These are phyloP conservation scores for Mrakiaceae sp. DNA, from an alignment of 1,284 basidiomycete species.

Conservation along the genomic window DNA sequence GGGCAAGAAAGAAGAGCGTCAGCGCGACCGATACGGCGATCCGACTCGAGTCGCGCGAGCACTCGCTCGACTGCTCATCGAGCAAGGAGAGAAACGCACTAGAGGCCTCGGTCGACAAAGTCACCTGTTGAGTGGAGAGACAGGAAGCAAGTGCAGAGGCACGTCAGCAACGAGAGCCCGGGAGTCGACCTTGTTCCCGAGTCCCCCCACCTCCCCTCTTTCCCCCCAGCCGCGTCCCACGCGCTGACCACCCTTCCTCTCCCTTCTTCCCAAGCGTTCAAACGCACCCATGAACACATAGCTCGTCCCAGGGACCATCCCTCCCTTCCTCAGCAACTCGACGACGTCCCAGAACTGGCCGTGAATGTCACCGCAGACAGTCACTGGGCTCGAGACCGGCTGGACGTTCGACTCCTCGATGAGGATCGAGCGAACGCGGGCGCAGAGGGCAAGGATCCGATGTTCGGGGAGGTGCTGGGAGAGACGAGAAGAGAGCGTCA, in stretches of 20 bases:
- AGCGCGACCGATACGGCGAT: not conserved
- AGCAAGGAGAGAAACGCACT: conserved; percentile 43
- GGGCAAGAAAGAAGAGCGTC: not conserved
- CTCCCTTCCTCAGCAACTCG: conserved; percentile 81
- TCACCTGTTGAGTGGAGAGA: conserved; percentile 54
- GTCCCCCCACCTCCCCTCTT: too few relatives aligned
- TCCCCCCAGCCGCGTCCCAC: too few relatives aligned
- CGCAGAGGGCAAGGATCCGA: conserved; percentile 82
- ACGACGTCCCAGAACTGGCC: conserved; percentile 94
- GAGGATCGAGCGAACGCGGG: conserved; percentile 67
- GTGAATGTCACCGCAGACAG: conserved; percentile 88
- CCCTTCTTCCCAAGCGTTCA: conserved; percentile 6
- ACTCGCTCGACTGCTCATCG: not conserved
- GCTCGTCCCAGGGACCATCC: conserved; percentile 74
- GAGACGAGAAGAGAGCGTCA: not conserved
- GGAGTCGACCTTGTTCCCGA: too few relatives aligned
- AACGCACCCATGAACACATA: conserved; percentile 86
- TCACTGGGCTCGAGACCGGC: conserved; percentile 79
- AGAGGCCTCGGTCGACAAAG: conserved; percentile 94
- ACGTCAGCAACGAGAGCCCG: not conserved
- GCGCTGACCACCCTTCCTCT: not conserved
- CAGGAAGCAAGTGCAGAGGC: not conserved
- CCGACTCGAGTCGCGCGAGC: not conserved
- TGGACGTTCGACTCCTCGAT: conserved; percentile 95
- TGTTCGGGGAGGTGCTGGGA: conserved; percentile 73